A percentile compares a stretch with the other conserved stretches of the same genome.
Evolutionary conservation across 768 basidiomycete genomes (phyloP).

Genomic region (Lentinula aciculospora): DNA sequence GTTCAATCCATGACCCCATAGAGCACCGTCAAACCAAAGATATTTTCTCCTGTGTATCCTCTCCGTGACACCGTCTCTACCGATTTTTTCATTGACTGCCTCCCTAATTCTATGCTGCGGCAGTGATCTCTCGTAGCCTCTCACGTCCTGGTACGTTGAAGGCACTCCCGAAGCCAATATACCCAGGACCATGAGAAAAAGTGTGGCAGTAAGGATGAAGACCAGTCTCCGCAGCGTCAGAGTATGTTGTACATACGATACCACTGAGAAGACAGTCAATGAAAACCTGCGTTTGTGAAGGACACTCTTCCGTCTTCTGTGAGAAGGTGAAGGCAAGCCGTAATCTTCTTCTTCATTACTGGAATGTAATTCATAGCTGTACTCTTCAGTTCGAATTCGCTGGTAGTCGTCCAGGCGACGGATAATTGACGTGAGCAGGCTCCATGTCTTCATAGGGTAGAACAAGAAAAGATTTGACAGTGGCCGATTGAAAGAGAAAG

Average conservation of each 20-base stretch:
- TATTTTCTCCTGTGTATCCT: constrained; percentile 5
- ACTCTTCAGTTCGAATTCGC: neutral
- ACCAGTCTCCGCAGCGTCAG: constrained; percentile 4
- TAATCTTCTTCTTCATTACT: neutral
- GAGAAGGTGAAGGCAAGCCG: neutral
- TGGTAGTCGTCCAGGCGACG: constrained; percentile 6
- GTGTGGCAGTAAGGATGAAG: neutral
- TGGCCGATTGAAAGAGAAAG: neutral
- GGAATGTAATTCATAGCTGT: constrained; percentile 3
- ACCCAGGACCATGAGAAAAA: neutral
- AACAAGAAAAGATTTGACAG: neutral
- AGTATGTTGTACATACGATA: constrained; percentile 1
- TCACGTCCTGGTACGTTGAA: constrained; percentile 1
- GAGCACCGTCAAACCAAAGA: constrained; percentile 5
- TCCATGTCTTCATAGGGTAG: constrained; percentile 3
- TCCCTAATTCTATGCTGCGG: constrained; percentile 3
- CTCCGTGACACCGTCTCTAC: constrained; percentile 5
- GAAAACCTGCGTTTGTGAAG: constrained; percentile 2
- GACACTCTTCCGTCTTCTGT: neutral
- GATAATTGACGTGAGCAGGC: neutral
- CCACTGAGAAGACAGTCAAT: neutral
- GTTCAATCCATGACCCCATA: constrained; percentile 34
- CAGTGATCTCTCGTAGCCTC: neutral
- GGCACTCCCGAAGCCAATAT: constrained; percentile 1
- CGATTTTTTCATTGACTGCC: constrained; percentile 1